Base-by-base conservation (phyloP, 352 stramenopile genomes). In the Pythium biforme region DNA sequence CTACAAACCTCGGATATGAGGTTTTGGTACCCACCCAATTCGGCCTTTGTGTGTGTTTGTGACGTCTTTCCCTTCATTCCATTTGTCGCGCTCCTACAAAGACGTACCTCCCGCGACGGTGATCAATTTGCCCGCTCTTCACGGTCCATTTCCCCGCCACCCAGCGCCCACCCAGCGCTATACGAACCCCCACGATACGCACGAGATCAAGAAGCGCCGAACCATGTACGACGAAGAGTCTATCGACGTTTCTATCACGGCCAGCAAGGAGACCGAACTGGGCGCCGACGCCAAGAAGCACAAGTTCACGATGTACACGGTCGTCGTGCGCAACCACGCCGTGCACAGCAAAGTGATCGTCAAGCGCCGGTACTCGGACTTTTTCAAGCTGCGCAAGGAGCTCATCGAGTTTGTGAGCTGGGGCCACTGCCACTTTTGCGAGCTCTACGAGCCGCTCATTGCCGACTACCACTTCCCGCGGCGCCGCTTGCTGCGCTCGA, bases 241-340 rank as follows among this genome's bases (percentile, higher is more conserved):
- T 2, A 66, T 74, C 40, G 62, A 68, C 1, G 67, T 74, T 20
- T 58, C 46, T 27, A 74, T 74, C 61, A 68, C 62, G 48, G 67
- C 67, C n/a, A 64, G 54, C 52, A 74, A 74, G 27, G 67, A 74
- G 56, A 17, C 55, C 43, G 59, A 67, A 29, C 55, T 56, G 20
- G 48, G 43, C 20, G 26, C 56, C 31, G 55, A 81, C 29, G 54
- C 51, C 31, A 82, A 76, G 54, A 75, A 77, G 15, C 69, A 87
- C 25, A 90, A 86, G 60, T 89, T 80, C 64, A 94, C 86, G n/a
- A 83, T 91, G 66, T 94, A 94, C 75, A 94, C 81, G 27, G 81
- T 93, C 17, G 85, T 89, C 57, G 81, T 94, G 63, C 81, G 83
- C 56, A 94, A 93, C 62, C 59, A 80, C 58, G 76, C 73, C 31